These are phyloP conservation scores for Anisodus tanguticus DNA, from an alignment of 257 asterid species.

Conservation along the genomic window DNA sequence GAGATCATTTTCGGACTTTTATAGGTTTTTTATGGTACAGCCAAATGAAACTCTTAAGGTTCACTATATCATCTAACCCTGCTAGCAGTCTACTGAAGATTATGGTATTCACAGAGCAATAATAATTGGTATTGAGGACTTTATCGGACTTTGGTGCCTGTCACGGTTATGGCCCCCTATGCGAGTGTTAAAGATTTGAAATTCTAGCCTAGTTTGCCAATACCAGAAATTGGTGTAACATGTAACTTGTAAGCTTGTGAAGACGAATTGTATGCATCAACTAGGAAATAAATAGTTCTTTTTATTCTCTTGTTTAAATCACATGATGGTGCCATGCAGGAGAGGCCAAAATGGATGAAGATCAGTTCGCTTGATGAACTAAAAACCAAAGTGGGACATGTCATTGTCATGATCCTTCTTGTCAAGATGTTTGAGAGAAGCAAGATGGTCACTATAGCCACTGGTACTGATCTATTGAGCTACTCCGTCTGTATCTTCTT, in stretches of 20 bases:
- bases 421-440: conserved; percentile 98
- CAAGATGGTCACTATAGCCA: conserved; percentile 87
- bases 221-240: background rate
- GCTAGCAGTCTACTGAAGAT: conserved; percentile 1
- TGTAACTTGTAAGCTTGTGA: background rate
- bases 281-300: background rate
- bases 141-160: background rate
- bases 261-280: background rate
- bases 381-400: conserved; percentile 96
- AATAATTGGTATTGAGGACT: background rate
- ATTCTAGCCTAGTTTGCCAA: background rate
- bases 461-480: conserved; percentile 84
- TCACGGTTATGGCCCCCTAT: background rate
- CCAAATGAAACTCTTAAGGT: background rate
- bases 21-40: background rate
- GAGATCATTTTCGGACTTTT: background rate
- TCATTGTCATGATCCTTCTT: conserved; percentile 93
- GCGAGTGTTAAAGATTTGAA: background rate
- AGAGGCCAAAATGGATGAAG: conserved; percentile 98
- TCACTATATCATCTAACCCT: background rate
- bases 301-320: background rate
- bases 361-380: conserved; percentile 86
- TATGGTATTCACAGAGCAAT: background rate
- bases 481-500: conserved; percentile 84
- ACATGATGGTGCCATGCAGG: conserved; percentile 48